Conservation (phyloP, 2,329 filamentous ascomycete genomes). For the Trichophyton rubrum region DNA sequence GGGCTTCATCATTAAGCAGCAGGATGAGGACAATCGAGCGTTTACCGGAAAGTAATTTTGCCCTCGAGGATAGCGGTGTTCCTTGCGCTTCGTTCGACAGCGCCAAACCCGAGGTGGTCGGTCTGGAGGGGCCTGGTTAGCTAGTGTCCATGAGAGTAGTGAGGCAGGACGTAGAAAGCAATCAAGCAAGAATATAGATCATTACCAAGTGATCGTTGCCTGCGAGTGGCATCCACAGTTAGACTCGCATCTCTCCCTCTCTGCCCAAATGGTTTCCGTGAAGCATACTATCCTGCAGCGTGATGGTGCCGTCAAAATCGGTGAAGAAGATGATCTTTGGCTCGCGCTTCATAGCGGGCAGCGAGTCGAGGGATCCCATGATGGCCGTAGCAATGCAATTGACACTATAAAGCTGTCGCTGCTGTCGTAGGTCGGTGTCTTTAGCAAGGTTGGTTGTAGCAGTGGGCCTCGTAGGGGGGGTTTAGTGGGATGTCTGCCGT, state of each 20-base stretch:
- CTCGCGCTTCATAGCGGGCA: conserved; percentile 39
- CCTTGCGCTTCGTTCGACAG: conserved; percentile 53
- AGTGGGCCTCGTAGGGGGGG: neutral
- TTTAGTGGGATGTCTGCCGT: no score
- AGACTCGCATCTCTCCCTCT: neutral
- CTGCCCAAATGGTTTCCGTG: neutral
- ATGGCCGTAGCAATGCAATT: neutral
- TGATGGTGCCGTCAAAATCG: conserved; percentile 96
- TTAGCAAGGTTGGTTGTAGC: neutral
- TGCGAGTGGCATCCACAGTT: conserved; percentile 15
- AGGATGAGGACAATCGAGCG: neutral
- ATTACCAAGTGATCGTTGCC: conserved; percentile 54
- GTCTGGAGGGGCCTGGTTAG: conserved; percentile 43
- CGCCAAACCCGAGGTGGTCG: conserved; percentile 80
- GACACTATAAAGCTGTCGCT: neutral
- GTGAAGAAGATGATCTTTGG: conserved; percentile 97
- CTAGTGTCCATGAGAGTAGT: neutral
- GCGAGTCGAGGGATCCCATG: conserved; percentile 14
- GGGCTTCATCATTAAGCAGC: neutral
- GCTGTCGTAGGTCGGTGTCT: neutral
- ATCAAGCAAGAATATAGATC: neutral
- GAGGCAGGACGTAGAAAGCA: neutral
- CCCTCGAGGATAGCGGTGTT: conserved; percentile 67
- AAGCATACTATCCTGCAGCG: conserved; percentile 51
- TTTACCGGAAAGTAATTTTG: conserved; percentile 56